Evolutionary conservation across 2,329 filamentous ascomycete genomes (phyloP), one percentile per base, ranked within the genome.

Genomic region (Aspergillus arachidicola): DNA sequence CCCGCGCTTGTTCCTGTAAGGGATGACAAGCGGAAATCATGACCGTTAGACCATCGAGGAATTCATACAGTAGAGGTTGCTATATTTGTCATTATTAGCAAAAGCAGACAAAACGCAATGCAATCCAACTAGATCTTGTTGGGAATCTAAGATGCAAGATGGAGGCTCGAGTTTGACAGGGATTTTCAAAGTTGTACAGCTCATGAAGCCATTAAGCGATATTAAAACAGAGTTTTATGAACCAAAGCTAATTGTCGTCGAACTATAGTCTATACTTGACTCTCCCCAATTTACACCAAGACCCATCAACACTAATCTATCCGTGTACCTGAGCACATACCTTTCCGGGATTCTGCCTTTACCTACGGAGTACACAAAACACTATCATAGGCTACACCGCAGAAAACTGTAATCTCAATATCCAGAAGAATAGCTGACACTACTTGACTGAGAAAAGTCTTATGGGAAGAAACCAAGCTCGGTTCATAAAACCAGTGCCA

Each of bases 41-140:
- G 58, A 61, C 62, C 62, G 62, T 64, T 64, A 64, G 62, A 64
- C 62, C 57, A 65, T 62, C 57, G 62, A 64, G 62, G 67, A 81
- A 2, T 38, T 38, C 5, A 26, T 23, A 45, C 11, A 5, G 9
- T 19, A 4, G 6, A 4, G 6, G 4, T 6, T 0, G 0, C 6
- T 9, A 1, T 5, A 10, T n/a, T n/a, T 43, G 38, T n/a, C 19
- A n/a, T n/a, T 4, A 9, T n/a, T 4, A n/a, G 5, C 1, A 4
- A 14, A 6, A 5, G 1, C 1, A 4, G 14, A 0, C 1, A 34
- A 34, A 1, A 34, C 4, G 32, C 1, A 34, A 34, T 14, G 30
- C 10, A 36, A 14, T 36, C 12, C 12, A 0, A 16, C 0, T 6
- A 14, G 12, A 4, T 12, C 34, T 14, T 36, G 5, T 6, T 12